Base-by-base conservation (phyloP, 495 filamentous ascomycete genomes). In the Pseudevernia furfuracea region DNA sequence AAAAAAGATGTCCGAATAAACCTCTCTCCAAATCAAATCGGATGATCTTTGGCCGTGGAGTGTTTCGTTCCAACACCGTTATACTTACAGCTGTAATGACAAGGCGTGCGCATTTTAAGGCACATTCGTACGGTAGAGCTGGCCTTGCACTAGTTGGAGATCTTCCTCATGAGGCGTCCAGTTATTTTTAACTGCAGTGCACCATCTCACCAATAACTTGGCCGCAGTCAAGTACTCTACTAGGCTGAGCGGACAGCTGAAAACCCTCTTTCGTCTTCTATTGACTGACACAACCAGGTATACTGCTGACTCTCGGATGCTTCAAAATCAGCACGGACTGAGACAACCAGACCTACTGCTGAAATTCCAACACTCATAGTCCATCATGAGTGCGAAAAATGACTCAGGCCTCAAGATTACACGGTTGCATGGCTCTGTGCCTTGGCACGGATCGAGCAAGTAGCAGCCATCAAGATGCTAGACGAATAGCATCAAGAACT, bases 401-500 rank as follows among this genome's bases (percentile, higher is more conserved):
- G 10, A 32, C 11, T 25, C 25, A 25, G 1, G 57, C 2, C 1
- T 9, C 36, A 41, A 59, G 19, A 62, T 30, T 85, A 81, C 64
- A 71, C 68, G 4, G 67, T 74, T 5, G 72, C 69, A 67, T 71
- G 66, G 70, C 36, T 75, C 0, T 74, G 72, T 44, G 73, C 72
- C 0, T 34, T 75, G 23, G 61, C 69, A 7, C 69, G 63, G 17
- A 44, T 25, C 5, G 73, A 75, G 38, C 49, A 52, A 14, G 60
- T 61, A 8, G 73, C 72, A 4, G 72, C 71, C 11, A 60, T 34
- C 32, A 62, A 65, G 1, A 71, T 73, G 66, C 60, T 75, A 11
- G 71, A 74, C 58, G 6, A 65, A 37, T 60, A 14, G 39, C 66
- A 71, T 44, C 2, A 30, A 4, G 17, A 46, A 15, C 43, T 59